phyloP scores from a whole-genome alignment of 306 rosid species.

The Notholithocarpus densiflorus region DNA sequence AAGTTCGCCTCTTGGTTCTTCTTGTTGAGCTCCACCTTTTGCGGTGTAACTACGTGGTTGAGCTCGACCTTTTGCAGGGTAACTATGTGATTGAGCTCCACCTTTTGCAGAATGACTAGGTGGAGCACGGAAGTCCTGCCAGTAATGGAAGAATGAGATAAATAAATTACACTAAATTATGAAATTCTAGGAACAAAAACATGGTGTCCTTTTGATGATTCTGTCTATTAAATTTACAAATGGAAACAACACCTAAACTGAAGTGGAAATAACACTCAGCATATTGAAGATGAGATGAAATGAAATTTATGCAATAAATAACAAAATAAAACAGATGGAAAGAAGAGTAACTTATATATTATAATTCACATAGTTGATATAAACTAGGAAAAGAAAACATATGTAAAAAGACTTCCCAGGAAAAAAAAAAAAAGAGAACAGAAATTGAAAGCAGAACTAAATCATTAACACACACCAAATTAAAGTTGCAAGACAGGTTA shows the following conservation, averaged over 20 bases:
- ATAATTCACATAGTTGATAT: background rate
- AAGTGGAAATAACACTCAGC: background rate
- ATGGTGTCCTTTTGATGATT: background rate
- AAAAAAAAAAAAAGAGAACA: background rate
- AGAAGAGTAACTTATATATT: background rate
- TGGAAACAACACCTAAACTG: background rate
- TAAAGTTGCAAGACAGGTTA: background rate
- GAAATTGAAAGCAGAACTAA: background rate
- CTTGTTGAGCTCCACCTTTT: slow-evolving; percentile 23
- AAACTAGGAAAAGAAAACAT: background rate
- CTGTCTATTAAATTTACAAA: background rate
- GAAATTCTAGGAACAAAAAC: background rate
- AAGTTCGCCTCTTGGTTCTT: slow-evolving; percentile 21
- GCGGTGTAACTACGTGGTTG: slow-evolving; percentile 12
- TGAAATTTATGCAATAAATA: background rate
- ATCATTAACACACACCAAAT: background rate
- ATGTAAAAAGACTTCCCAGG: background rate
- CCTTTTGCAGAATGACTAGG: slow-evolving; percentile 21
- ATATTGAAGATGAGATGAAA: background rate
- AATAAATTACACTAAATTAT: slow-evolving; percentile 7
- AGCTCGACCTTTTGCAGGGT: slow-evolving; percentile 19
- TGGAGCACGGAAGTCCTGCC: slow-evolving; percentile 34
- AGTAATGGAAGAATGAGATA: slow-evolving; percentile 18
- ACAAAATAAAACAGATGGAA: background rate
- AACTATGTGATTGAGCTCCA: background rate